These are phyloP conservation scores for Fusarium sp. DNA, from an alignment of 2,329 filamentous ascomycete species.

Conservation along the genomic window DNA sequence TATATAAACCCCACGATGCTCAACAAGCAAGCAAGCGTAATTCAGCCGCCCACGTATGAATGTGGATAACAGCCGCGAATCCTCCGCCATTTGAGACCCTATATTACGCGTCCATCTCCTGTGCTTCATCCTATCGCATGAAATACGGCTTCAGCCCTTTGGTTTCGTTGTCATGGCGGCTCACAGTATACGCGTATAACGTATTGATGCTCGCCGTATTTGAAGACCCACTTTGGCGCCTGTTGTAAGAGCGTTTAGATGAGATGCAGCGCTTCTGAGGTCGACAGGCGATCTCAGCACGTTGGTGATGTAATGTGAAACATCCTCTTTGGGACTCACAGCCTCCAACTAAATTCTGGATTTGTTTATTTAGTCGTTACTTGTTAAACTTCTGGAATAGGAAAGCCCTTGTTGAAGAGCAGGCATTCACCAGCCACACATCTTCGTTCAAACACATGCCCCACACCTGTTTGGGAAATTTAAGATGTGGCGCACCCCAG, in stretches of 20 bases:
- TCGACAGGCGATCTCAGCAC: not conserved
- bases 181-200: conserved; percentile 8
- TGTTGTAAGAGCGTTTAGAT: not conserved
- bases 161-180: not conserved
- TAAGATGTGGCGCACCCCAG: not conserved
- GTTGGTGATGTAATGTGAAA: not conserved
- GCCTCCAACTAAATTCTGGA: not conserved
- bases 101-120: not conserved
- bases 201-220: conserved; percentile 1
- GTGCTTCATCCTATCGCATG: not conserved
- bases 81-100: not conserved
- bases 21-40: not conserved
- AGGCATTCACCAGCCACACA: not conserved
- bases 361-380: not conserved
- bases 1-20: not conserved
- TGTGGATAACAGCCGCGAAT: not conserved
- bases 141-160: not conserved
- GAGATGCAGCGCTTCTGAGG: not conserved
- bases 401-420: not conserved
- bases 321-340: not conserved
- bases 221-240: not conserved
- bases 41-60: conserved; percentile 1
- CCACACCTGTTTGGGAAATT: not conserved
- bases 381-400: not conserved
- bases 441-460: not conserved